Base-by-base conservation (phyloP, 2,329 filamentous ascomycete species). In the Trichoderma sp. region DNA sequence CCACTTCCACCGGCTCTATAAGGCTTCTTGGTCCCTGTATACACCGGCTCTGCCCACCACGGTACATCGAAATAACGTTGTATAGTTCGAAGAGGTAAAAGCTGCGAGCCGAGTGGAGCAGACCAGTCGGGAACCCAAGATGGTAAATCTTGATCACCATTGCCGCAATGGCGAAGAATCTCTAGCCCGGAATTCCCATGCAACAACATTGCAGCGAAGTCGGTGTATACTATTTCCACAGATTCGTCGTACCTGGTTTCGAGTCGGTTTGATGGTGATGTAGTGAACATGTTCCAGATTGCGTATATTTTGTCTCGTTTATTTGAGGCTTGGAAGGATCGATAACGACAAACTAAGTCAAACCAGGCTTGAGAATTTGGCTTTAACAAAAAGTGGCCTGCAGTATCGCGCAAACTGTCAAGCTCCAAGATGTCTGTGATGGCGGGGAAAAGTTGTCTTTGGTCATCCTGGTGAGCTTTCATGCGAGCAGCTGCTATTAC, bases 221-320 rank as follows among this genome's bases (percentile, higher is more conserved):
- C 49, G 21, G 55, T 33, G 24, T 64, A 64, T 7, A 64, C 61
- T 4, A 56, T 40, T 16, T 40, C 49, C 24, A 64, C 33, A 7
- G 61, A 40, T 4, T 37, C 35, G 16, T 64, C 47, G 40, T 64
- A 64, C 43, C 49, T 64, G n/a, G 61, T 40, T 13, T 55, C 29
- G 8, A 64, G 61, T n/a, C 49, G 21, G 10, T 14, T 37, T 55
- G 61, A 64, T 19, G 61, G 61, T 3, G 5, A 7, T 40, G 27
- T 19, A 56, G 31, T 24, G 43, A 64, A 64, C 61, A 64, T 64
- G 33, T 64, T 64, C 61, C 61, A 56, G 14, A 64, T 64, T 10
- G 61, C 61, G 29, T 64, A 64, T 5, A 64, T 56, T 14, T 64
- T 64, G 21, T 64, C 61, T 3, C 61, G 49, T 10, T 40, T 29